Evolutionary conservation across 768 basidiomycete species (phyloP).

Genomic region (Boletus sp.): DNA sequence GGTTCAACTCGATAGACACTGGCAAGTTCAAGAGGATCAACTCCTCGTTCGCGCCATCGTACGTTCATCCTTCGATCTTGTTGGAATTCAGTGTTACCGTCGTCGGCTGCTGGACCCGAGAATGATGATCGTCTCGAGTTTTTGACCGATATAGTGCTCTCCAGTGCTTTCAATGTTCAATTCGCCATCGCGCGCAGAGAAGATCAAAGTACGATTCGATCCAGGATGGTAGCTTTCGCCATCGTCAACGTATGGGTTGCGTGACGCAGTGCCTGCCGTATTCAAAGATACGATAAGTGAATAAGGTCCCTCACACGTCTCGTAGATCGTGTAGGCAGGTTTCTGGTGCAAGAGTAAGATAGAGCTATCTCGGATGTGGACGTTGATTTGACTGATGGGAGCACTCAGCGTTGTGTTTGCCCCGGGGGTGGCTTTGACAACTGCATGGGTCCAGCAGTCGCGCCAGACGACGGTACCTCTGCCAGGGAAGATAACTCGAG

Average conservation of each 20-base stretch:
- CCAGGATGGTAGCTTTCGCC: slow-evolving; percentile 59
- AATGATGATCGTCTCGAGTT: slow-evolving; percentile 52
- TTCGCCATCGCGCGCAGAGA: slow-evolving; percentile 37
- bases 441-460: slow-evolving; percentile 70
- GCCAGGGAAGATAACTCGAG: slow-evolving; percentile 63
- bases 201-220: slow-evolving; percentile 46
- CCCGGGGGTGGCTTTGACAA: slow-evolving; percentile 43
- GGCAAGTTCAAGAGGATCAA: slow-evolving; percentile 41
- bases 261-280: slow-evolving; percentile 48
- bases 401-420: slow-evolving; percentile 53
- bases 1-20: slow-evolving; percentile 46
- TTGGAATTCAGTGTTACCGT: slow-evolving; percentile 41
- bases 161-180: slow-evolving; percentile 40
- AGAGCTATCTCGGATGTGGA: slow-evolving; percentile 68
- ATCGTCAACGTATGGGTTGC: slow-evolving; percentile 70
- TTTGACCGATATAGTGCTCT: slow-evolving; percentile 37
- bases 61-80: slow-evolving; percentile 38
- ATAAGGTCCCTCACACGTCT: slow-evolving; percentile 62
- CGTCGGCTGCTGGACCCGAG: slow-evolving; percentile 53
- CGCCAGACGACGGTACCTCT: slow-evolving; percentile 59
- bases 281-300: slow-evolving; percentile 59
- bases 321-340: slow-evolving; percentile 67
- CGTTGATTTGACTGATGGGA: slow-evolving; percentile 72
- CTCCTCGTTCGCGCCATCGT: slow-evolving; percentile 38
- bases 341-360: slow-evolving; percentile 62